phyloP scores from a whole-genome alignment of 1,284 basidiomycete species.

The Pseudozyma sp. region DNA sequence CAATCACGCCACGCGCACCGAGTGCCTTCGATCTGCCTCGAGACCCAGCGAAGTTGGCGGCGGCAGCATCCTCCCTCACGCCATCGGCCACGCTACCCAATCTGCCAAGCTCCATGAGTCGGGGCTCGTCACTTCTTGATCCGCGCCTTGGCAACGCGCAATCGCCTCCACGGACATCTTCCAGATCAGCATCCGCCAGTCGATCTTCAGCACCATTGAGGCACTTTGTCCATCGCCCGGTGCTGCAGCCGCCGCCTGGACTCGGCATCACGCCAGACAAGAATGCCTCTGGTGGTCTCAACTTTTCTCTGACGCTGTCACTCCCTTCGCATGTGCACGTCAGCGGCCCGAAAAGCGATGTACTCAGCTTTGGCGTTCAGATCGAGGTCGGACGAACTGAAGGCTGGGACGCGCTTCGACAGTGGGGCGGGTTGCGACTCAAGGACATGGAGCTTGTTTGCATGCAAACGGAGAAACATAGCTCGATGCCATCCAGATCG shows the following conservation, averaged over 20 bases:
- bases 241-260: slow-evolving; percentile 58
- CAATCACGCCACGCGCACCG: slow-evolving; percentile 37
- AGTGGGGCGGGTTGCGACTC: slow-evolving; percentile 62
- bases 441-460: slow-evolving; percentile 68
- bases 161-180: slow-evolving; percentile 50
- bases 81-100: slow-evolving; percentile 38
- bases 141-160: slow-evolving; percentile 36
- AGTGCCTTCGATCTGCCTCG: slow-evolving; percentile 47
- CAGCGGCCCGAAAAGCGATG: slow-evolving; percentile 51
- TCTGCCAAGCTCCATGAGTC: slow-evolving; percentile 28
- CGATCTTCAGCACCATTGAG: slow-evolving; percentile 56
- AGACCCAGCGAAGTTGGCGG: slow-evolving; percentile 52
- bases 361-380: slow-evolving; percentile 67
- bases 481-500: slow-evolving; percentile 64
- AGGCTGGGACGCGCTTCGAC: slow-evolving; percentile 56
- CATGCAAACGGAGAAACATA: slow-evolving; percentile 66
- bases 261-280: slow-evolving; percentile 49
- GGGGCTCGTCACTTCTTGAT: slow-evolving; percentile 30
- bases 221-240: slow-evolving; percentile 65
- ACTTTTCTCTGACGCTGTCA: slow-evolving; percentile 63
- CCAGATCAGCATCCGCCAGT: slow-evolving; percentile 17
- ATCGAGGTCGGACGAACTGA: slow-evolving; percentile 61
- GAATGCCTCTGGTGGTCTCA: slow-evolving; percentile 50
- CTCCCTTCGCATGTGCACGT: slow-evolving; percentile 66
- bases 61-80: slow-evolving; percentile 21